Base-by-base conservation (phyloP, 352 stramenopile genomes). In the Pythium graminicola region DNA sequence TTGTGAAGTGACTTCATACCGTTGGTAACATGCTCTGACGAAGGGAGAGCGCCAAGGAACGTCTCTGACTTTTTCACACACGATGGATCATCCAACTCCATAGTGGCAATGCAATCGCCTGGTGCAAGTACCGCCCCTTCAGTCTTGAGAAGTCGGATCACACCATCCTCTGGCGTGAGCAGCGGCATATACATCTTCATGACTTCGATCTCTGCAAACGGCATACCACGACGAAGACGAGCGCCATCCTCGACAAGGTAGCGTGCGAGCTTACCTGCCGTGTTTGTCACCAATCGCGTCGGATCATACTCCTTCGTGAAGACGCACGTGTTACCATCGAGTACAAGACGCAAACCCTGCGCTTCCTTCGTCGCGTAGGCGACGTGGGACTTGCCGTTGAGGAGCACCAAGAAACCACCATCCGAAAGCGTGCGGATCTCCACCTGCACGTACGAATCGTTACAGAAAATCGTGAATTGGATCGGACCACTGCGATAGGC, bases 161-260 rank as follows among this genome's bases (percentile, higher is more conserved):
- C 71, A 76, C 97, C 97, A 31, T 78, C 80, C 72, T 99, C 97
- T 22, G 95, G 94, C 0, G 97, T 97, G 54, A 97, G 88, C 33
- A 99, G 79, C 20, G 96, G 97, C 96, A 99, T 99, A 81, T 99
- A 99, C 97, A 99, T 99, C 81, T 99, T 99, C 97, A 99, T 99
- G n/a, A 99, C 97, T 57, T 95, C 84, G 14, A 95, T 88, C 60
- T 95, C 84, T 31, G 82, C 84, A 62, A 89, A 95, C 54, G 84
- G 81, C 73, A 89, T 93, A 31, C 80, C 81, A 35, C 82, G 81
- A 65, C 80, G 80, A 27, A 95, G 69, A 8, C 92, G 87, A 17
- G 93, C 80, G 20, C 96, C 96, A 62, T 99, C 94, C 27, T 96
- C 76, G 23, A 99, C 95, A n/a, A 99, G 77, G 68, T 98, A 99